Conservation (phyloP, 108 stramenopile genomes). For the Nitzschia sp. region DNA sequence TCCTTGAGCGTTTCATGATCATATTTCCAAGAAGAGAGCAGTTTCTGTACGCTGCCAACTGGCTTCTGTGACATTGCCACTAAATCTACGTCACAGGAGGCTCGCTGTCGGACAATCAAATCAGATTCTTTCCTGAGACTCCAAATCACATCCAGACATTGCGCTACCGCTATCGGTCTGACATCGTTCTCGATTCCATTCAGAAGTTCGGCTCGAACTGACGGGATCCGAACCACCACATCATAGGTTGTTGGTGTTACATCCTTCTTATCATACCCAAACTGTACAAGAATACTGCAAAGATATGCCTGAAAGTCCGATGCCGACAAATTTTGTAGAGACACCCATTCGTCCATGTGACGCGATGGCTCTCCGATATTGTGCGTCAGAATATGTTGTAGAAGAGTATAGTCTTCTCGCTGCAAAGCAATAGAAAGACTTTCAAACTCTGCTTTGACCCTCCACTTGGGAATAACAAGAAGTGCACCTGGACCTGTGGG, state of each 20-base stretch:
- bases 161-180: slow-evolving; percentile 27
- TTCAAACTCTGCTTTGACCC: slow-evolving; percentile 50
- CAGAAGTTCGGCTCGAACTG: slow-evolving; percentile 25
- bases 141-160: slow-evolving; percentile 44
- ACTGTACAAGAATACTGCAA: slow-evolving; percentile 53
- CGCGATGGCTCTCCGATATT: slow-evolving; percentile 73
- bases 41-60: slow-evolving; percentile 2
- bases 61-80: slow-evolving; percentile 5
- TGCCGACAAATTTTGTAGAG: slow-evolving; percentile 43
- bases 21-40: slow-evolving; percentile 39
- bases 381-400: slow-evolving; percentile 55
- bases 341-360: slow-evolving; percentile 60
- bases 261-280: slow-evolving; percentile 79
- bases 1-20: slow-evolving; percentile 14
- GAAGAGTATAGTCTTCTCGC: slow-evolving; percentile 57
- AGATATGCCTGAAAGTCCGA: slow-evolving; percentile 33
- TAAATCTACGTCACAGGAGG: slow-evolving; percentile 39
- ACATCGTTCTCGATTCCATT: slow-evolving; percentile 1
- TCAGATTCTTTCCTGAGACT: slow-evolving; percentile 45
- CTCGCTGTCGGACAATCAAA: slow-evolving; percentile 33
- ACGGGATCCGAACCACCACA: slow-evolving; percentile 28
- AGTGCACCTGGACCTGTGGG: slow-evolving; percentile 58
- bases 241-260: slow-evolving; percentile 67
- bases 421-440: slow-evolving; percentile 36
- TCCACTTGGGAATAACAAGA: slow-evolving; percentile 65